Evolutionary conservation across 148 eudicot species (phyloP), one percentile per base, ranked within the genome.

Genomic region (Salicornia ramosissima): DNA sequence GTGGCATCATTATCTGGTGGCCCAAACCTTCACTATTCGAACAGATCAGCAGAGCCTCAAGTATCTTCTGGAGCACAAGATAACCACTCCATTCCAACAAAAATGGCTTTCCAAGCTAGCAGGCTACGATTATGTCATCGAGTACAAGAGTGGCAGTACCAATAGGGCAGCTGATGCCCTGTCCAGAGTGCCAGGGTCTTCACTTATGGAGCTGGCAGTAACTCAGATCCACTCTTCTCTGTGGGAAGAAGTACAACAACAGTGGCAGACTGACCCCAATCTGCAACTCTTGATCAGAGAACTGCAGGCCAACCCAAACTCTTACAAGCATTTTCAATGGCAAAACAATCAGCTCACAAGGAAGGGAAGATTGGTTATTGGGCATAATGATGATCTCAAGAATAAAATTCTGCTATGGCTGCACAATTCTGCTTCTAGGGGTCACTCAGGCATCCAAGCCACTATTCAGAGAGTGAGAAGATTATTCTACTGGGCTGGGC

Each of bases 31-130:
- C 19, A 50, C 21, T 4, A 52, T 51, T 4, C 22, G 13, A 1
- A 52, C 71, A 10, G 59, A 68, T 50, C 49, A 68, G 3, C n/a
- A 51, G 10, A 68, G 47, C 21, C 28, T 52, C 0, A 34, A 68
- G 34, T 34, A 11, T 9, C 11, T 52, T 6, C 0, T 34, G 7
- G 60, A 67, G 5, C n/a, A n/a, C n/a, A n/a, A n/a, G n/a, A n/a
- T n/a, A n/a, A n/a, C 40, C 5, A 36, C 40, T 8, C 40, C 40
- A 3, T 36, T 36, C 40, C 40, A 36, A 36, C 40, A 36, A 36
- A 36, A 36, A 36, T 36, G 40, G 40, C 40, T 36, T 8, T 3
- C 40, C 4, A 36, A 36, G 8, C 8, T 36, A 36, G 40, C 4
- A 36, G 40, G n/a, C n/a, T 36, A 3, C 8, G 40, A 36, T 36